Conservation (phyloP, 305 asterid species). For the Fraxinus velutina region DNA sequence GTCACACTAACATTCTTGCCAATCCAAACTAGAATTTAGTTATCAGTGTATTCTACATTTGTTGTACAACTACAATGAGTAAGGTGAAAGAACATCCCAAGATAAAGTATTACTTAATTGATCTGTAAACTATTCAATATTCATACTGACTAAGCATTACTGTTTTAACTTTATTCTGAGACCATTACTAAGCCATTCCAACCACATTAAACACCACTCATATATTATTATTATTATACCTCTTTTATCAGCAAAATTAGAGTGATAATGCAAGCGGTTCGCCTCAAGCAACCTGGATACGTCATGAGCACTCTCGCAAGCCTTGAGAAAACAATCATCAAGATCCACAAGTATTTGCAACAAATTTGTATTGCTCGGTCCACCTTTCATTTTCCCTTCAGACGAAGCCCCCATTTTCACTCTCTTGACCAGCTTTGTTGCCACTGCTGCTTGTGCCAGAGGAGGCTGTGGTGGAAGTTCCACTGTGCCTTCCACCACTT, state of each 20-base stretch:
- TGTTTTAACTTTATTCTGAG: background rate
- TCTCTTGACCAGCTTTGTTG: conserved; percentile 52
- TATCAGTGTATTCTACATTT: background rate
- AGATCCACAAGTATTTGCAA: conserved; percentile 63
- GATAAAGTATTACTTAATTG: conserved; percentile 1
- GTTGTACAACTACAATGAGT: background rate
- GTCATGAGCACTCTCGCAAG: conserved; percentile 89
- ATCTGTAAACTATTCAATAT: background rate
- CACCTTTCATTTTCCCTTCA: conserved; percentile 55
- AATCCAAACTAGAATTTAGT: background rate
- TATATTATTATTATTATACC: conserved; percentile 34
- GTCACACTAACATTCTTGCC: background rate
- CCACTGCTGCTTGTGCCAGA: conserved; percentile 38
- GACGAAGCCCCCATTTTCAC: conserved; percentile 48
- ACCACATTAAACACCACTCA: conserved; percentile 15
- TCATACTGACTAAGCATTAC: conserved; percentile 8
- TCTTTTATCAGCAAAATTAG: conserved; percentile 89
- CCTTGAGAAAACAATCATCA: conserved; percentile 89
- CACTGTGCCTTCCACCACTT: conserved; percentile 43
- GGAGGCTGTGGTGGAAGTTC: conserved; percentile 69
- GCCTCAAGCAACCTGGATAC: conserved; percentile 97
- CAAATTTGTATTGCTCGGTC: conserved; percentile 38
- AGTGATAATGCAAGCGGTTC: conserved; percentile 90
- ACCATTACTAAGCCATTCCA: background rate
- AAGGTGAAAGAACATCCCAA: conserved; percentile 1